Evolutionary conservation across 1,284 basidiomycete species (phyloP).

Genomic region (Sanghuangporus baumii): DNA sequence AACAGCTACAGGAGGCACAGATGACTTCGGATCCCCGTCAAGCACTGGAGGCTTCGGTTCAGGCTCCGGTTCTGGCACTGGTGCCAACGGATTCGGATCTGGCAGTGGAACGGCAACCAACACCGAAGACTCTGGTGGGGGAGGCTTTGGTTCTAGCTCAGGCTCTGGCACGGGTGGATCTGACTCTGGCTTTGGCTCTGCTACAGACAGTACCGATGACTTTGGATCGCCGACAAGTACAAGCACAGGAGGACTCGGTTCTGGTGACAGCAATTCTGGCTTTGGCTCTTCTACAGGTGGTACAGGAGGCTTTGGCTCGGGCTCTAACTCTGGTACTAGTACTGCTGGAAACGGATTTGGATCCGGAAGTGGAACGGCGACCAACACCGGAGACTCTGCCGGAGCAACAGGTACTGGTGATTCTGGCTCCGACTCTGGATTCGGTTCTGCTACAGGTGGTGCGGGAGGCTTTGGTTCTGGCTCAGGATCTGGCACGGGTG

Average conservation of each 20-base stretch:
- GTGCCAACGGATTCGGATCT: background rate
- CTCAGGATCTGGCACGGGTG: background rate
- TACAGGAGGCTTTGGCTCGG: background rate
- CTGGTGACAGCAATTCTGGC: background rate
- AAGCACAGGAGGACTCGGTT: too few relatives aligned
- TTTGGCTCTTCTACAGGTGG: background rate
- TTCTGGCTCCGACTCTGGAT: background rate
- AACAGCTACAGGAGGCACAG: background rate
- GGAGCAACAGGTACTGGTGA: background rate
- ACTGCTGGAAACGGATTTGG: background rate
- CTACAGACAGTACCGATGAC: background rate
- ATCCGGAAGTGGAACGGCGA: background rate
- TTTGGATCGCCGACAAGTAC: background rate
- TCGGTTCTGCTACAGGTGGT: background rate
- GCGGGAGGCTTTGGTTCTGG: constrained; percentile 4
- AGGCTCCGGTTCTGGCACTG: background rate
- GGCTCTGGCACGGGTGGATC: background rate
- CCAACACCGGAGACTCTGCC: background rate
- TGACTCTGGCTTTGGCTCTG: constrained; percentile 2
- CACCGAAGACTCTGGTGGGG: background rate
- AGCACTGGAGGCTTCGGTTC: background rate
- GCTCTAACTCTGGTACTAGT: background rate
- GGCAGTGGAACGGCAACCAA: background rate
- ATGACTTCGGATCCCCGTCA: background rate
- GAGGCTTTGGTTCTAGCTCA: background rate